A percentile compares a stretch with the other conserved stretches of the same genome.
Evolutionary conservation across 257 asterid species (phyloP).

Genomic region (Solanum medicagineum): DNA sequence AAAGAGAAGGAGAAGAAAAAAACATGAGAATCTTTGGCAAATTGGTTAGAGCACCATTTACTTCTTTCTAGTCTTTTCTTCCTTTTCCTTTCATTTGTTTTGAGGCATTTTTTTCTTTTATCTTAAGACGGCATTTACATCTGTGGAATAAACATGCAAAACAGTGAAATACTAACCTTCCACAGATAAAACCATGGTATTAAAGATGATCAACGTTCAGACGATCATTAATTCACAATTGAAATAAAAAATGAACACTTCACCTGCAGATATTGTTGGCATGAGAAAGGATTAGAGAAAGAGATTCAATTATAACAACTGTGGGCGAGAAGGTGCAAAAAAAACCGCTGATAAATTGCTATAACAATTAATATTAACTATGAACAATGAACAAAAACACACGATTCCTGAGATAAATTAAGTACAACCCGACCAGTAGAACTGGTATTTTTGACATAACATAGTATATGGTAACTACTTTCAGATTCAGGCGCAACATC

Average conservation of each 20-base stretch:
- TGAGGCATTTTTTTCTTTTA: no score
- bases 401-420: neutral
- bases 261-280: neutral
- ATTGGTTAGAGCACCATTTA: neutral
- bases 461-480: neutral
- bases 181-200: neutral
- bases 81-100: neutral
- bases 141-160: neutral
- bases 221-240: neutral
- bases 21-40: neutral
- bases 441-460: neutral
- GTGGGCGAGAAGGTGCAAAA: neutral
- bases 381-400: neutral
- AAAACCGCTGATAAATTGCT: neutral
- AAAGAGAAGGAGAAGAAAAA: neutral
- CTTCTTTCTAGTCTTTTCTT: neutral
- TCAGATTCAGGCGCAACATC: neutral
- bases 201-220: neutral
- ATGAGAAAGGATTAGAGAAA: neutral
- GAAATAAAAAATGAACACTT: neutral
- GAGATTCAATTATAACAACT: neutral
- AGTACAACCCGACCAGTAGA: neutral
- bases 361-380: neutral
- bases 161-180: neutral
- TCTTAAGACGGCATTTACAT: neutral